Conservation (phyloP, 352 stramenopile species). For the Phytophthora podocarpi region DNA sequence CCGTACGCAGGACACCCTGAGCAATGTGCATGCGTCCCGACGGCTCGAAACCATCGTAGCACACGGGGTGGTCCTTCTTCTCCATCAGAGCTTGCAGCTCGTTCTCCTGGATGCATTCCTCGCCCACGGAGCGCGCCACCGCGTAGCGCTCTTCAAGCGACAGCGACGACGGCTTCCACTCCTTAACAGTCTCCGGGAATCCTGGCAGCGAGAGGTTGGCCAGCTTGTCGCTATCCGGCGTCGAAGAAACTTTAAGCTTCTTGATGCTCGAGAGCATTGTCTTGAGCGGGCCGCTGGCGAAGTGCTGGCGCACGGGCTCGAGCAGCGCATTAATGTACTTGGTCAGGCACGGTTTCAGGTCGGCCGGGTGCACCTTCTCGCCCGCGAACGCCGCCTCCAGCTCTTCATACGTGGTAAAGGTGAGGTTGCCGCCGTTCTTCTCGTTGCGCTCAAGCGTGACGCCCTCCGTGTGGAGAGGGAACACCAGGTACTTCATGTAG, state of each 20-base stretch:
- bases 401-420: constrained; percentile 91
- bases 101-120: constrained; percentile 94
- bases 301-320: constrained; percentile 97
- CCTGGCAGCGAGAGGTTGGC: constrained; percentile 64
- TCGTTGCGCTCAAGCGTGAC: constrained; percentile 83
- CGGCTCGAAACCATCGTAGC: constrained; percentile 99
- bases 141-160: constrained; percentile 84
- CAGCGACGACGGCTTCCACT: constrained; percentile 80
- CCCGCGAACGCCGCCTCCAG: constrained; percentile 92
- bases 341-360: constrained; percentile 95
- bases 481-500: constrained; percentile 97
- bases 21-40: constrained; percentile 99
- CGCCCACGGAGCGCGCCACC: constrained; percentile 84
- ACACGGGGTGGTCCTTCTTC: constrained; percentile 90
- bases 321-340: constrained; percentile 95
- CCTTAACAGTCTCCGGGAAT: constrained; percentile 64
- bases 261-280: constrained; percentile 95
- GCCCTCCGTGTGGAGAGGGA: constrained; percentile 77
- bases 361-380: constrained; percentile 95
- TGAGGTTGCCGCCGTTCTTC: constrained; percentile 84
- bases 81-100: constrained; percentile 85
- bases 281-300: constrained; percentile 94
- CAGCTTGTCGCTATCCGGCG: constrained; percentile 75
- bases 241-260: constrained; percentile 77
- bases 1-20: constrained; percentile 95